Evolutionary conservation across 176 grass and related monocot species (phyloP).

Genomic region (Luzula sylvatica): DNA sequence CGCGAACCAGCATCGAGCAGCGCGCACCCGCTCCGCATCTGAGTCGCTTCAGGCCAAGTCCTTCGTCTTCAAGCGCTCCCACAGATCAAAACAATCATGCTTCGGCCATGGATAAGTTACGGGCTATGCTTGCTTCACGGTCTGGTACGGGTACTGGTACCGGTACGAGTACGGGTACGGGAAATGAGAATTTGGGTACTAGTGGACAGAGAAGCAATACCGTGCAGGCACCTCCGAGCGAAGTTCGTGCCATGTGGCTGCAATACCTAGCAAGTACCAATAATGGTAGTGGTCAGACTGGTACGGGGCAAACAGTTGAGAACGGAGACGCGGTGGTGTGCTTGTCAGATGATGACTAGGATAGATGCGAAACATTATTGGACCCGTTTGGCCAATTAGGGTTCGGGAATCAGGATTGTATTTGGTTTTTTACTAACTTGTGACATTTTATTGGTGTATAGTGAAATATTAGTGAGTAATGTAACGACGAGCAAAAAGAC

Average conservation of each 20-base stretch:
- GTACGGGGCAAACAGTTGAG: background rate
- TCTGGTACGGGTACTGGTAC: background rate
- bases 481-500: no score
- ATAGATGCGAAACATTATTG: background rate
- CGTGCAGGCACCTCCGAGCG: no score
- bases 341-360: slow-evolving; percentile 23
- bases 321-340: slow-evolving; percentile 11
- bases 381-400: no score
- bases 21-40: slow-evolving; percentile 19
- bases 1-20: background rate
- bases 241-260: no score
- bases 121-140: background rate
- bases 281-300: background rate
- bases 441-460: no score
- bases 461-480: no score
- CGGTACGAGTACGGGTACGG: no score
- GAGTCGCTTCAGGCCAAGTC: background rate
- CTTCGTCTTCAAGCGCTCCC: background rate
- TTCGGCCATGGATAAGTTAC: background rate
- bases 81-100: background rate
- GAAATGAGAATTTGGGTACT: no score
- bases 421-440: no score
- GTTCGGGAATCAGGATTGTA: no score
- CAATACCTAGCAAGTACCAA: no score
- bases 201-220: no score